Conservation (phyloP, 371 early-diverging fungal species). For the Mucor saturninus region DNA sequence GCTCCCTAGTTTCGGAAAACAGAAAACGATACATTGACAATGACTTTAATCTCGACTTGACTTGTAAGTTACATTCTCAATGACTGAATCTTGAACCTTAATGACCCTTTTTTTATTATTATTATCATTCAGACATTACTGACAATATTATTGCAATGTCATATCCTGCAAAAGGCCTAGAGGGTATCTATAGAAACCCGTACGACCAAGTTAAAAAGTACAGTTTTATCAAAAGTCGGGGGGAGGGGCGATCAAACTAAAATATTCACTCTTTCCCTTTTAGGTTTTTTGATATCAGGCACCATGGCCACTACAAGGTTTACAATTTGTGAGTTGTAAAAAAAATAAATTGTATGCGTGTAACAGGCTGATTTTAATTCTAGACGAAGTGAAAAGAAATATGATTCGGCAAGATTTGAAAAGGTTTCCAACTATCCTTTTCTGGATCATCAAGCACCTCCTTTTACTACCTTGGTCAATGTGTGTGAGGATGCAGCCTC, state of each 20-base stretch:
- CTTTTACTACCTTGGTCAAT: constrained; percentile 54
- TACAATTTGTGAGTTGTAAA: constrained; percentile 65
- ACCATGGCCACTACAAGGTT: constrained; percentile 66
- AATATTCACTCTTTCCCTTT: neutral
- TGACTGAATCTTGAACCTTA: no score
- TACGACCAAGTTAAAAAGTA: constrained; percentile 65
- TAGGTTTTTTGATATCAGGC: constrained; percentile 67
- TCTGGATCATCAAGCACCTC: constrained; percentile 73
- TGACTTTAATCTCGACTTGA: constrained; percentile 68
- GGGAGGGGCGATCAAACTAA: neutral
- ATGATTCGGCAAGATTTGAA: constrained; percentile 33
- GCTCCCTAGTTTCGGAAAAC: constrained; percentile 56
- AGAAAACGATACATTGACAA: constrained; percentile 55
- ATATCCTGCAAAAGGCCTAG: constrained; percentile 66
- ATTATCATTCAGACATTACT: constrained; percentile 58
- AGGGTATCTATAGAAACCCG: constrained; percentile 69
- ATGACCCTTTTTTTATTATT: neutral
- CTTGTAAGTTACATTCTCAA: constrained; percentile 46
- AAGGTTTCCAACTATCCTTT: constrained; percentile 63
- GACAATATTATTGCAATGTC: constrained; percentile 73
- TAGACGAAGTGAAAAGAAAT: constrained; percentile 63
- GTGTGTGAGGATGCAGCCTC: constrained; percentile 65
- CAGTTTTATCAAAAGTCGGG: neutral
- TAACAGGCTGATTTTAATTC: neutral
- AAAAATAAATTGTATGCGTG: neutral